phyloP scores from a whole-genome alignment of 2,329 filamentous ascomycete genomes.

The Purpureocillium lavendulum region DNA sequence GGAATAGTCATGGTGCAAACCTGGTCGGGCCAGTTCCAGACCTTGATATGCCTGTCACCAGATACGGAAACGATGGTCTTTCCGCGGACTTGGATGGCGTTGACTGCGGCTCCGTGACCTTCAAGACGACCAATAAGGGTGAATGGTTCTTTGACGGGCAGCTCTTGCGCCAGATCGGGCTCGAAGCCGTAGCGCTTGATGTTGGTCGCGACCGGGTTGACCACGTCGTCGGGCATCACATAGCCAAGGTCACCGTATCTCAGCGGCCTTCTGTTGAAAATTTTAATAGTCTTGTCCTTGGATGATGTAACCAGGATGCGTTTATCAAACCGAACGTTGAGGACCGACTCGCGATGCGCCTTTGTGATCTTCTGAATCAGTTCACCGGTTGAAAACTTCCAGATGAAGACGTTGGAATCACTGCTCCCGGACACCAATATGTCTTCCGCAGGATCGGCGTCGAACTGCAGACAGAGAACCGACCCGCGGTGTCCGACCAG shows the following conservation, averaged over 20 bases:
- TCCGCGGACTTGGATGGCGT: slow-evolving; percentile 84
- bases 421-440: slow-evolving; percentile 93
- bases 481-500: slow-evolving; percentile 74
- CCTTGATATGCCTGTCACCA: slow-evolving; percentile 85
- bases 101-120: slow-evolving; percentile 86
- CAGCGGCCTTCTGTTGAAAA: slow-evolving; percentile 79
- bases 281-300: slow-evolving; percentile 94
- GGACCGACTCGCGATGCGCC: slow-evolving; percentile 82
- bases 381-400: slow-evolving; percentile 86
- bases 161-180: slow-evolving; percentile 33
- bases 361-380: slow-evolving; percentile 65
- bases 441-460: slow-evolving; percentile 78
- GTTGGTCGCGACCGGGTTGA: slow-evolving; percentile 45
- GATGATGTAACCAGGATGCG: slow-evolving; percentile 92
- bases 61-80: slow-evolving; percentile 90
- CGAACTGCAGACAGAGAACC: slow-evolving; percentile 91
- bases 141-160: slow-evolving; percentile 55
- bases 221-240: slow-evolving; percentile 21
- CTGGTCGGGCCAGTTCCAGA: slow-evolving; percentile 85
- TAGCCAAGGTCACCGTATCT: slow-evolving; percentile 51
- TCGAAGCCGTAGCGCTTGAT: slow-evolving; percentile 49
- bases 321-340: slow-evolving; percentile 89
- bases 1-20: slow-evolving; percentile 68
- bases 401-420: slow-evolving; percentile 83
- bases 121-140: slow-evolving; percentile 70